Evolutionary conservation across 768 basidiomycete genomes (phyloP).

Genomic region (Pleurotus sapidus): DNA sequence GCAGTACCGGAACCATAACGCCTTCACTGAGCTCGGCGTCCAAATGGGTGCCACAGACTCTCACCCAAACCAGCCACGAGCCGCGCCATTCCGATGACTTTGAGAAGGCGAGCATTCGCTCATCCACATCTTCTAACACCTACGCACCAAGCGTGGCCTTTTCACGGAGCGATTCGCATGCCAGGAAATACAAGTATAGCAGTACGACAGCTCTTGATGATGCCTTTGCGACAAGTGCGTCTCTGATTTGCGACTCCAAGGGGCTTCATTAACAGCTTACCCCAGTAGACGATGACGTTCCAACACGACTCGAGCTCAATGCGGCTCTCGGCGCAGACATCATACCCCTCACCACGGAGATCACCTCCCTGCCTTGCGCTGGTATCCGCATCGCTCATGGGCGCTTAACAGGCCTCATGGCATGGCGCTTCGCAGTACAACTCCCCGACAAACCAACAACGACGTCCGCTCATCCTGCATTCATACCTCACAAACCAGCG

Average conservation of each 20-base stretch:
- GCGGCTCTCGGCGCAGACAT: slow-evolving; percentile 19
- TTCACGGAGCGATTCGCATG: not conserved
- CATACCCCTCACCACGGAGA: slow-evolving; percentile 16
- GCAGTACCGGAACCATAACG: not conserved
- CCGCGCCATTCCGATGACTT: not conserved
- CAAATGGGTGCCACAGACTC: not conserved
- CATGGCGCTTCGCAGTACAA: slow-evolving; percentile 20
- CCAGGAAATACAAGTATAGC: not conserved
- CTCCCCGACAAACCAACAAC: not conserved
- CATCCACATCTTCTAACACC: not conserved
- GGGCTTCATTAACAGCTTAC: not conserved
- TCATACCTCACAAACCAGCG: not conserved
- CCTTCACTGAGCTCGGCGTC: not conserved
- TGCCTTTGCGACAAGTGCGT: not conserved
- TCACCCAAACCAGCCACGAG: not conserved
- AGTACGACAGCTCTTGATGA: slow-evolving; percentile 4
- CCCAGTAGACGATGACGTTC: not conserved
- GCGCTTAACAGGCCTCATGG: slow-evolving; percentile 19
- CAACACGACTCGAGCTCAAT: slow-evolving; percentile 17
- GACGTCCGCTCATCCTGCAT: not conserved
- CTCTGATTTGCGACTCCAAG: not conserved
- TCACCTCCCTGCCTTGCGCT: slow-evolving; percentile 20
- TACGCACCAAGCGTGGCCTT: slow-evolving; percentile 1
- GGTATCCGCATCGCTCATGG: slow-evolving; percentile 22
- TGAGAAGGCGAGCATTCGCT: not conserved